These are phyloP conservation scores for Candida albicans DNA, from an alignment of 1,139 yeast species.

Conservation along the genomic window DNA sequence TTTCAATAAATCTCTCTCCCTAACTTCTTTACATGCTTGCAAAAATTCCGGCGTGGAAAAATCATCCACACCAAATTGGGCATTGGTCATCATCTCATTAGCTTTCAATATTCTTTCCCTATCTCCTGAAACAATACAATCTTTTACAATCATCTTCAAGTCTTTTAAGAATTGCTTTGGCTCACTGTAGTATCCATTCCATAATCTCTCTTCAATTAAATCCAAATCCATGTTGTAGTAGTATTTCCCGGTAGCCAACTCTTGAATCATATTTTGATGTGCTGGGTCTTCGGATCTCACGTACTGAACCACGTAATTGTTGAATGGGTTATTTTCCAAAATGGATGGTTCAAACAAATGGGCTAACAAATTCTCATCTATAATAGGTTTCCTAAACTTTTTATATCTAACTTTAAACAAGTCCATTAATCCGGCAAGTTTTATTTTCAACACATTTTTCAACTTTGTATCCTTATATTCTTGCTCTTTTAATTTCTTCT, in stretches of 20 bases:
- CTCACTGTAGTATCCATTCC: slow-evolving; percentile 96
- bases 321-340: slow-evolving; percentile 33
- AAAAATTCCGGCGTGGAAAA: slow-evolving; percentile 72
- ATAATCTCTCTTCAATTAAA: slow-evolving; percentile 86
- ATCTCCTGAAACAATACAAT: slow-evolving; percentile 73
- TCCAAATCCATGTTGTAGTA: slow-evolving; percentile 91
- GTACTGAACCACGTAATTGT: slow-evolving; percentile 49
- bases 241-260: slow-evolving; percentile 67
- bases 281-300: slow-evolving; percentile 53
- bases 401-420: slow-evolving; percentile 82
- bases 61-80: slow-evolving; percentile 94
- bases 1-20: slow-evolving; percentile 63
- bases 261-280: slow-evolving; percentile 69
- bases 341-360: slow-evolving; percentile 73
- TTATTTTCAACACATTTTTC: slow-evolving; percentile 81
- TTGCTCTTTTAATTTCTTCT: slow-evolving; percentile 46
- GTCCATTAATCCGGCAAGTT: slow-evolving; percentile 86
- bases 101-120: slow-evolving; percentile 86
- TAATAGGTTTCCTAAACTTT: slow-evolving; percentile 84
- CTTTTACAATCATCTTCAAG: slow-evolving; percentile 78
- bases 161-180: slow-evolving; percentile 89
- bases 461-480: slow-evolving; percentile 76
- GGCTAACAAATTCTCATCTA: slow-evolving; percentile 70
- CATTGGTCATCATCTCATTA: slow-evolving; percentile 94
- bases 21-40: slow-evolving; percentile 73